Conservation (phyloP, 1,284 basidiomycete genomes). For the Ustilago lituana region DNA sequence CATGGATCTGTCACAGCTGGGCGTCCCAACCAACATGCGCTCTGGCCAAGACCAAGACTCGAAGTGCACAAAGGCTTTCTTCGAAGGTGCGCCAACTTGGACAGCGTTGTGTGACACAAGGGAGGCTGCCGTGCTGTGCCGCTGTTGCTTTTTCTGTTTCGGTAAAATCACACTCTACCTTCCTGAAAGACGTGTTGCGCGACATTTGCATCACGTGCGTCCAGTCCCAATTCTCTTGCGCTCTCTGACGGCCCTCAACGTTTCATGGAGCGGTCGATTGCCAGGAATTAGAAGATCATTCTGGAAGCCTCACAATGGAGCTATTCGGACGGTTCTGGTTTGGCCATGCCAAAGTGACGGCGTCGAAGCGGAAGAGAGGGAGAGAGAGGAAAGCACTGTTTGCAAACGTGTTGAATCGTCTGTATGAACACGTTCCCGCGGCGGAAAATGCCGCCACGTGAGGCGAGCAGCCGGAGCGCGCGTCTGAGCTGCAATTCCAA, state of each 20-base stretch:
- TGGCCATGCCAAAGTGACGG: no score
- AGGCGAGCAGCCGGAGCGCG: constrained; percentile 3
- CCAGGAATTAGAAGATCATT: no score
- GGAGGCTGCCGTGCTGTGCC: no score
- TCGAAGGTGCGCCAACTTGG: constrained; percentile 6
- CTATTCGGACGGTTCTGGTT: no score
- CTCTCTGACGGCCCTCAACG: no score
- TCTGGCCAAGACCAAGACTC: constrained; percentile 1
- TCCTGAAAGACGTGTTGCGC: constrained; percentile 29
- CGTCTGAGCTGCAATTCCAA: constrained; percentile 14
- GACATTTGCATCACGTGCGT: constrained; percentile 28
- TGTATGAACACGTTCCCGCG: not conserved
- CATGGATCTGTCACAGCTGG: constrained; percentile 10
- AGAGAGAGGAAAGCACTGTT: no score
- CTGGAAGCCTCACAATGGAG: no score
- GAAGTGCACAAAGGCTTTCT: no score
- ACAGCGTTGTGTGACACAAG: constrained; percentile 5
- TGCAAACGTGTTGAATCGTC: constrained; percentile 14
- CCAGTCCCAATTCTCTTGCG: no score
- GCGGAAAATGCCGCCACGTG: constrained; percentile 21
- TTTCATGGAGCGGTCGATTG: no score
- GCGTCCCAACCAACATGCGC: not conserved
- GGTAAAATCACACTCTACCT: constrained; percentile 4
- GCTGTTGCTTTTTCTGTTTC: no score
- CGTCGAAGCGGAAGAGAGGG: no score